Evolutionary conservation across 495 filamentous ascomycete species (phyloP), one percentile per base, ranked within the genome.

Genomic region (Neurospora sp.): DNA sequence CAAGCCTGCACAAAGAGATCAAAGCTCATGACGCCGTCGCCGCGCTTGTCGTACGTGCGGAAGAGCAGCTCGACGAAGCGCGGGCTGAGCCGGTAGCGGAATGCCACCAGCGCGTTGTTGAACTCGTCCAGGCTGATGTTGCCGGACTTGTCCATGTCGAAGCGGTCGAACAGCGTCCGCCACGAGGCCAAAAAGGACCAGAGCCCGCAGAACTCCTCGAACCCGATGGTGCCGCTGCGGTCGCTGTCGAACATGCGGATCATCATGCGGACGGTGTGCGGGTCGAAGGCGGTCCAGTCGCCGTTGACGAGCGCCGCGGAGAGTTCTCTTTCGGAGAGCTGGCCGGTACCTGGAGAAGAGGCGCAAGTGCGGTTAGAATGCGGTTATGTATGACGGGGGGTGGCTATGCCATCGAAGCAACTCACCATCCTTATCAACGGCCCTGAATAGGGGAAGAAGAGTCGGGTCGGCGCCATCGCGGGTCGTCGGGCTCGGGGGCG

Each of bases 231-330:
- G 69, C 95, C 94, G 72, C 88, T 92, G 73, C 92, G 91, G 84
- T 97, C 92, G 75, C 86, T 90, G 84, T 98, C 96, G 83, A 99
- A 99, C 96, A 98, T 98, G 79, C 91, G 90, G 75, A 98, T 97
- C 96, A 99, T 98, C 93, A 97, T 96, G 74, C 91, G 91, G 73
- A 99, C 93, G 4, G 96, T 99, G 76, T 97, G 93, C n/a, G 91
- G 90, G 83, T 99, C 96, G 81, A 99, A 99, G 5, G 92, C 88
- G 6, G 93, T 92, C 87, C 91, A 98, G 85, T 99, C 96, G 60
- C 94, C 95, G 81, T 99, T 99, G 49, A 99, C 96, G 10, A 99
- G 90, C 12, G 96, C 96, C 0, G 93, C 91, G 11, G 93, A 90
- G 20, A 99, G 92, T 82, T 99, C 96, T 75, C 86, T 84, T 80